A percentile compares a stretch with the other conserved stretches of the same genome.
Conservation (phyloP, 2,329 filamentous ascomycete species). For the Blastomyces gilchristii region DNA sequence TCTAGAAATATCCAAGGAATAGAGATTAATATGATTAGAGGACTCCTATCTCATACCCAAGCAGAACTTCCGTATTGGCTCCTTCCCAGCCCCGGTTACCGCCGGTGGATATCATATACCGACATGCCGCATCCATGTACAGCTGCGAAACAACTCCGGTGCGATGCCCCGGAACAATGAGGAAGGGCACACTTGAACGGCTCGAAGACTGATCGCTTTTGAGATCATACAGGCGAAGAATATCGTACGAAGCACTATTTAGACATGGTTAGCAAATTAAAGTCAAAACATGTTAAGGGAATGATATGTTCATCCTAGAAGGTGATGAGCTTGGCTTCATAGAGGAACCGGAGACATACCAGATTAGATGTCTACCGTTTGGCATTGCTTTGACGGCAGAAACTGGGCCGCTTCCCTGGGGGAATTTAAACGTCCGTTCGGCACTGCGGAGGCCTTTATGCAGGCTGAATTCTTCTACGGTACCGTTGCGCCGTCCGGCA, state of each 20-base stretch:
- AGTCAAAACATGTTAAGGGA: background rate
- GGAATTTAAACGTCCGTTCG: constrained; percentile 74
- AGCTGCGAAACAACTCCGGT: constrained; percentile 81
- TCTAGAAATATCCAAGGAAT: background rate
- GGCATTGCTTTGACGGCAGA: constrained; percentile 83
- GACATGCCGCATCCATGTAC: constrained; percentile 76
- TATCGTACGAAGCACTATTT: constrained; percentile 81
- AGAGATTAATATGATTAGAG: constrained; percentile 12
- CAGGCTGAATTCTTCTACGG: constrained; percentile 87
- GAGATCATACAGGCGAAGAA: constrained; percentile 84
- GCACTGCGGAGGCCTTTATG: constrained; percentile 68
- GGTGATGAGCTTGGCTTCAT: background rate
- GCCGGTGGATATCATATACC: constrained; percentile 83
- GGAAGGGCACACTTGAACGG: constrained; percentile 76
- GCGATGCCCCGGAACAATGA: constrained; percentile 87
- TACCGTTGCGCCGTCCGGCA: constrained; percentile 78
- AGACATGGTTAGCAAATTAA: constrained; percentile 15
- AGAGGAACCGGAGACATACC: constrained; percentile 41
- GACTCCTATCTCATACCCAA: constrained; percentile 81
- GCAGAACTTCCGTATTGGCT: constrained; percentile 72
- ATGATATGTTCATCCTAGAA: background rate
- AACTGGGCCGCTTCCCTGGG: constrained; percentile 77
- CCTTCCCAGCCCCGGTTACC: constrained; percentile 96
- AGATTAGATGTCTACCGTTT: constrained; percentile 84
- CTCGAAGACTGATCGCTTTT: constrained; percentile 54